These are phyloP conservation scores for Kodamaea nitidulidarum DNA, from an alignment of 805 yeast species.

Conservation along the genomic window DNA sequence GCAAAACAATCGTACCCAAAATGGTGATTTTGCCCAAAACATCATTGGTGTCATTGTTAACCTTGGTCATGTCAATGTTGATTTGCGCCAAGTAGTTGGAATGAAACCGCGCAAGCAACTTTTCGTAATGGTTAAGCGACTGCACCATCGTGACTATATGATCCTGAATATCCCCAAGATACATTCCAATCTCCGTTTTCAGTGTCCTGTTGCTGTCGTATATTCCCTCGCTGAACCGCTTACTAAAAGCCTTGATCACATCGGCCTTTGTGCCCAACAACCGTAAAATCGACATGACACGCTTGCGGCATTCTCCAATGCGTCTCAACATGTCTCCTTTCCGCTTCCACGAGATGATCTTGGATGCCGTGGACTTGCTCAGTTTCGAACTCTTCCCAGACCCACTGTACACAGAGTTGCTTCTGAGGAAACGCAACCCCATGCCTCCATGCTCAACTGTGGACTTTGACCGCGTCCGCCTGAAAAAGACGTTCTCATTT, in stretches of 20 bases:
- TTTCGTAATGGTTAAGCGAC: slow-evolving; percentile 89
- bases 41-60: slow-evolving; percentile 95
- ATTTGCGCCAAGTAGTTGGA: slow-evolving; percentile 94
- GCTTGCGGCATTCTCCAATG: slow-evolving; percentile 91
- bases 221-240: slow-evolving; percentile 71
- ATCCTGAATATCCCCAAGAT: slow-evolving; percentile 95
- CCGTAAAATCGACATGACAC: slow-evolving; percentile 87
- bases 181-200: slow-evolving; percentile 77
- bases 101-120: slow-evolving; percentile 89
- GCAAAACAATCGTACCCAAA: slow-evolving; percentile 90
- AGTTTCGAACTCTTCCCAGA: slow-evolving; percentile 7
- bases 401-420: slow-evolving; percentile 5
- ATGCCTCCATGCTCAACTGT: slow-evolving; percentile 33
- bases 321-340: slow-evolving; percentile 94
- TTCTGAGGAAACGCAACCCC: slow-evolving; percentile 6
- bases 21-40: slow-evolving; percentile 90
- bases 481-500: slow-evolving; percentile 24
- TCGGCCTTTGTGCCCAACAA: slow-evolving; percentile 91
- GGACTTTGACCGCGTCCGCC: slow-evolving; percentile 34
- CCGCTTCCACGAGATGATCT: slow-evolving; percentile 63
- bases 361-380: slow-evolving; percentile 48
- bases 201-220: slow-evolving; percentile 8
- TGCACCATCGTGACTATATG: slow-evolving; percentile 98
- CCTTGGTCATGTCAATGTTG: slow-evolving; percentile 96
- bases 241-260: slow-evolving; percentile 93